Percentiles rank a stretch among this genome's conserved stretches.
phyloP scores from a whole-genome alignment of 768 basidiomycete genomes.

The Gyrodon lividus region DNA sequence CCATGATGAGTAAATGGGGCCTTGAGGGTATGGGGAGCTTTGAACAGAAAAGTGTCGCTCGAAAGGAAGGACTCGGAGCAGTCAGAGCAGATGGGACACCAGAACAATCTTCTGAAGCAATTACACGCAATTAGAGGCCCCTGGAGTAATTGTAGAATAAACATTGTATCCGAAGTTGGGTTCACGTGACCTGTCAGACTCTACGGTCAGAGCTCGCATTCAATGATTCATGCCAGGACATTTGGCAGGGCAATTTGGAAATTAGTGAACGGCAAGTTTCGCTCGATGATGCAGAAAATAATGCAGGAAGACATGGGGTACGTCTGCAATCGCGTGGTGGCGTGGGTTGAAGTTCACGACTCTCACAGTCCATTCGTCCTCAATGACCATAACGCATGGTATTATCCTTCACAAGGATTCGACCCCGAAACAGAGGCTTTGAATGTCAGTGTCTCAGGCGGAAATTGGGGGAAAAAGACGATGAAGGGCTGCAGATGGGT shows the following conservation, averaged over 20 bases:
- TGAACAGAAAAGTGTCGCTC: conserved; percentile 62
- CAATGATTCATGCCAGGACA: too few species aligned
- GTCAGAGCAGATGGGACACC: conserved; percentile 10
- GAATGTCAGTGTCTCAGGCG: conserved; percentile 45
- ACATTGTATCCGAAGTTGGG: too few species aligned
- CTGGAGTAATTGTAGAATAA: not conserved
- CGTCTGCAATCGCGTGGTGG: conserved; percentile 3
- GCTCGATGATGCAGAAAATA: conserved; percentile 25
- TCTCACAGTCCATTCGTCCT: conserved; percentile 44
- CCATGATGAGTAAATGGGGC: conserved; percentile 93
- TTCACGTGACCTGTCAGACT: not conserved
- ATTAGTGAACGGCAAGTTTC: not conserved
- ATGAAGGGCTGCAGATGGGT: conserved; percentile 78
- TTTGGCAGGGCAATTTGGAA: too few species aligned
- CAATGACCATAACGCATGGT: conserved; percentile 78
- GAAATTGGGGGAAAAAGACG: conserved; percentile 86
- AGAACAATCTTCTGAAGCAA: conserved; percentile 1
- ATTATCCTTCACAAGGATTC: conserved; percentile 78
- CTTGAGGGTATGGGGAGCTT: conserved; percentile 90
- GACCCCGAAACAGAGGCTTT: conserved; percentile 63
- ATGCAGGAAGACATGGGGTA: conserved; percentile 34
- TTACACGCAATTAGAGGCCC: not conserved
- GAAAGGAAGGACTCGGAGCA: conserved; percentile 45
- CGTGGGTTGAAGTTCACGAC: conserved; percentile 6
- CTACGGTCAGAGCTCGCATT: too few species aligned